Percentiles rank a stretch among this genome's conserved stretches.
Conservation (phyloP, 2,329 filamentous ascomycete species). For the Zymoseptoria ardabiliae region DNA sequence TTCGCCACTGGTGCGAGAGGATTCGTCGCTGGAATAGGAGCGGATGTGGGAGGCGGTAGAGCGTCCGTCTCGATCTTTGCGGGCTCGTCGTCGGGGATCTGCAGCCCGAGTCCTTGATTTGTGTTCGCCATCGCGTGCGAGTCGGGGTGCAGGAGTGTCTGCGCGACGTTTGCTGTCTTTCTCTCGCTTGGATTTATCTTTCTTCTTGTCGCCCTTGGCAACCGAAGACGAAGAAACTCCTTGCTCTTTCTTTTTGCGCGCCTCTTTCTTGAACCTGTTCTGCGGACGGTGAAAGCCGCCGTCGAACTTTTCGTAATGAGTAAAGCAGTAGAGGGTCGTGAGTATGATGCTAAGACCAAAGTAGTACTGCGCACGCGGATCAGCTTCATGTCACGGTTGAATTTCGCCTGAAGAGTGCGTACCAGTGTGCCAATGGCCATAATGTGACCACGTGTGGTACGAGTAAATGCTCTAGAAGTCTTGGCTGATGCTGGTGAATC, state of each 20-base stretch:
- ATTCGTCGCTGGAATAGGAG: not conserved
- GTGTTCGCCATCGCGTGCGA: not conserved
- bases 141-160: constrained; percentile 6
- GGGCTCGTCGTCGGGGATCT: not conserved
- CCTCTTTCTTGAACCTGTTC: constrained; percentile 12
- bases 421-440: not conserved
- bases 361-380: constrained; percentile 25
- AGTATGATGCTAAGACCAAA: constrained; percentile 15
- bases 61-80: constrained; percentile 2
- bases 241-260: constrained; percentile 7
- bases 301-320: constrained; percentile 22
- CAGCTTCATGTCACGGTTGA: constrained; percentile 3
- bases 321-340: constrained; percentile 15
- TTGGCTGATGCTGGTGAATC: not conserved
- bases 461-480: not conserved
- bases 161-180: constrained; percentile 1
- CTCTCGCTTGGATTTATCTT: not conserved
- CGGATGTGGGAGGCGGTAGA: not conserved
- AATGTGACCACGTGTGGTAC: not conserved
- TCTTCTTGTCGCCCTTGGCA: not conserved
- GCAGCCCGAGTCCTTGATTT: constrained; percentile 4
- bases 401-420: not conserved
- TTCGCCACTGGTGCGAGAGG: not conserved
- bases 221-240: not conserved
- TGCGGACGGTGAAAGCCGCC: constrained; percentile 16